Percentiles rank a stretch among this genome's conserved stretches.
These are phyloP conservation scores for Wickerhamomyces queroliae DNA, from an alignment of 805 yeast genomes.

Conservation along the genomic window DNA sequence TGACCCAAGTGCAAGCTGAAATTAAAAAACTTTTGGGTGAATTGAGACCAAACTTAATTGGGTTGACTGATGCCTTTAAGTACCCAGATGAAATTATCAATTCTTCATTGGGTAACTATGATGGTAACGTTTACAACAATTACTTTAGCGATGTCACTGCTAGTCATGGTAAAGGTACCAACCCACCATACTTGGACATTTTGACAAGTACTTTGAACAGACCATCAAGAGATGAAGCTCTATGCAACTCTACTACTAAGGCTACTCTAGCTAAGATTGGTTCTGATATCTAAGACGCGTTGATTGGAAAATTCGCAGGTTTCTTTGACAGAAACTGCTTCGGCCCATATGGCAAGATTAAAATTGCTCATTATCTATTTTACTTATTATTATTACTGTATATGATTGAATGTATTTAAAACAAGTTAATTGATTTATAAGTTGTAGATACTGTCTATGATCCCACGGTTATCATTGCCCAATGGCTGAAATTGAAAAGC, in stretches of 20 bases:
- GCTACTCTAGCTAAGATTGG: slow-evolving; percentile 26
- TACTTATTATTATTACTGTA: too few relatives aligned
- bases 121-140: slow-evolving; percentile 80
- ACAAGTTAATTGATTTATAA: too few relatives aligned
- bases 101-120: slow-evolving; percentile 73
- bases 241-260: slow-evolving; percentile 25
- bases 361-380: too few relatives aligned
- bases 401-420: too few relatives aligned
- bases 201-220: slow-evolving; percentile 34
- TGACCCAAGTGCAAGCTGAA: slow-evolving; percentile 36
- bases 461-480: too few relatives aligned
- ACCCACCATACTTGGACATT: slow-evolving; percentile 45
- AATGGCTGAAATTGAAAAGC: too few relatives aligned
- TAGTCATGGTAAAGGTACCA: slow-evolving; percentile 39
- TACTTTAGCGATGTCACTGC: slow-evolving; percentile 58
- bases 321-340: too few relatives aligned
- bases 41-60: slow-evolving; percentile 65
- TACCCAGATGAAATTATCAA: slow-evolving; percentile 76
- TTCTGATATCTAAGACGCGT: slow-evolving; percentile 4
- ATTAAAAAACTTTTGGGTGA: slow-evolving; percentile 41
- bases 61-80: slow-evolving; percentile 79
- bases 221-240: slow-evolving; percentile 30
- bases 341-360: too few relatives aligned
- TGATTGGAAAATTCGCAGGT: too few relatives aligned
- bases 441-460: too few relatives aligned